These are phyloP conservation scores for Zoysia japonica DNA, from an alignment of 176 grass and related monocot genomes.

Conservation along the genomic window DNA sequence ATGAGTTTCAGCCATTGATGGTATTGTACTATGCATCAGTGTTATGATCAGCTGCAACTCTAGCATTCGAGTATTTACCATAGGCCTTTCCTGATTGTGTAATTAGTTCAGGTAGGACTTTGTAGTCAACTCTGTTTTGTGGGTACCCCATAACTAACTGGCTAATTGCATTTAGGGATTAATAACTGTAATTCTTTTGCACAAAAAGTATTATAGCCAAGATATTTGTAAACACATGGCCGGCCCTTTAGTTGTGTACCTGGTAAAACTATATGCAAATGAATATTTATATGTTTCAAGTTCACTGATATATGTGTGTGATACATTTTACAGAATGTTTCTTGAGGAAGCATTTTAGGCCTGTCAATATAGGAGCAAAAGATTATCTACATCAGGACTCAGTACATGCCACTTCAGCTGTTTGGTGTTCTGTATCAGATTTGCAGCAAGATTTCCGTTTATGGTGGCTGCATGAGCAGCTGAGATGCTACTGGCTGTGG, in stretches of 20 bases:
- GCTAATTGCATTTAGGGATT: neutral
- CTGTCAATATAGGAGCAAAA: neutral
- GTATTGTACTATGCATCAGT: neutral
- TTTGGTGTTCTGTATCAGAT: neutral
- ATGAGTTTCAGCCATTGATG: no score
- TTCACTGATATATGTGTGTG: neutral
- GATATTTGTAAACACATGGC: neutral
- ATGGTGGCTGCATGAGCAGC: slow-evolving; percentile 63
- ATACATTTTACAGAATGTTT: neutral
- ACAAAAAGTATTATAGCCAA: neutral
- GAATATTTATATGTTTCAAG: neutral
- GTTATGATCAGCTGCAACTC: neutral
- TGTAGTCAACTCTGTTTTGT: neutral
- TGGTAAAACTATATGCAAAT: neutral
- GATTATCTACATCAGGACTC: neutral
- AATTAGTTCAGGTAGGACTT: neutral
- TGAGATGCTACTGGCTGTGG: slow-evolving; percentile 94
- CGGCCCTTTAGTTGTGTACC: neutral
- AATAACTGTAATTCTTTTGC: neutral
- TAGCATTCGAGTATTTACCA: neutral
- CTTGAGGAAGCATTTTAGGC: neutral
- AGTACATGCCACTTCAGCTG: neutral
- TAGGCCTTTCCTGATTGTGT: neutral
- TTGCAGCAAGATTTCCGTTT: slow-evolving; percentile 34
- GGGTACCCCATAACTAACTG: neutral